Conservation (phyloP, 164 flowering plant genomes). For the Paratinospora sagittata region DNA sequence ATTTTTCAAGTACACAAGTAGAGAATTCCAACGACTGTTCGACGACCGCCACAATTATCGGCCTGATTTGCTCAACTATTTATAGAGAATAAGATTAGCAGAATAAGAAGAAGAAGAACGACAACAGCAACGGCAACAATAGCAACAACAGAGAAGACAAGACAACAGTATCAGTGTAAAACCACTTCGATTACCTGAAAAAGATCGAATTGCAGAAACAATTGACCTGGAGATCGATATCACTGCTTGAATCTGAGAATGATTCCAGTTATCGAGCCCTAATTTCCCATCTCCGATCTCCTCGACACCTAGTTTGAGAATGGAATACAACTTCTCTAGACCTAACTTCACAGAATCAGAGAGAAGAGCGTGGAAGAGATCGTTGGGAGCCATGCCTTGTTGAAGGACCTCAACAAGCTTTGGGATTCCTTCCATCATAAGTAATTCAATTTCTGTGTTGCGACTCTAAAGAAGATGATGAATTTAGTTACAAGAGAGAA, state of each 20-base stretch:
- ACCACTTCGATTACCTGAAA: background rate
- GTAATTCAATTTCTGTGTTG: too few species aligned
- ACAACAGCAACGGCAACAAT: too few species aligned
- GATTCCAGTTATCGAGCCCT: slow-evolving; percentile 29
- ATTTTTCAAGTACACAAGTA: slow-evolving; percentile 54
- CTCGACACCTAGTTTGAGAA: slow-evolving; percentile 31
- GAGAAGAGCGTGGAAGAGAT: slow-evolving; percentile 42
- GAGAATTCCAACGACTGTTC: slow-evolving; percentile 58
- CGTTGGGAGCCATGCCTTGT: slow-evolving; percentile 28
- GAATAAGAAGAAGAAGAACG: too few species aligned
- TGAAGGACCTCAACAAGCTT: slow-evolving; percentile 39
- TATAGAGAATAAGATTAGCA: background rate
- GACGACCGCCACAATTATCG: slow-evolving; percentile 43
- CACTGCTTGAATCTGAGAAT: slow-evolving; percentile 53
- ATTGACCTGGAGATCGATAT: slow-evolving; percentile 37
- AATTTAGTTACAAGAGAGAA: too few species aligned
- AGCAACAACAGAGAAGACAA: background rate
- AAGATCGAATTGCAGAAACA: slow-evolving; percentile 17
- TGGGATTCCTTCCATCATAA: slow-evolving; percentile 45
- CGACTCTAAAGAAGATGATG: too few species aligned
- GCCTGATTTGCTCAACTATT: slow-evolving; percentile 59
- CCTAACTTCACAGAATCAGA: slow-evolving; percentile 18
- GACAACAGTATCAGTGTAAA: background rate
- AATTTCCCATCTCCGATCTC: slow-evolving; percentile 21
- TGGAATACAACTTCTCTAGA: slow-evolving; percentile 36